These are phyloP conservation scores for Hypoxylon fragiforme DNA, from an alignment of 495 filamentous ascomycete species.

Conservation along the genomic window DNA sequence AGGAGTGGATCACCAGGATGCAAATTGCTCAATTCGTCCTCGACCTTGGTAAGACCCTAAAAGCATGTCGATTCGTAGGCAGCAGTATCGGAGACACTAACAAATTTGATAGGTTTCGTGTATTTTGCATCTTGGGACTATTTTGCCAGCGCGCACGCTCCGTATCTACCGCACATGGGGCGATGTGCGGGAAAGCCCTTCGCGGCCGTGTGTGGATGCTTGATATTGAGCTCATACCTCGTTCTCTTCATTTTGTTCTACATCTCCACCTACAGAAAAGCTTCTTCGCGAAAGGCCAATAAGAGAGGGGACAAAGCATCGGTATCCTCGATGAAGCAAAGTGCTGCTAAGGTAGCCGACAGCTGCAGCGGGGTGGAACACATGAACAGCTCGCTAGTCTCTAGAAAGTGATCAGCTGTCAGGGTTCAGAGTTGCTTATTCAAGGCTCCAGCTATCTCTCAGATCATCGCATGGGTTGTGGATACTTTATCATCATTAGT, in stretches of 20 bases:
- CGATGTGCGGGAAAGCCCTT: constrained; percentile 94
- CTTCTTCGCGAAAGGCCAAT: constrained; percentile 25
- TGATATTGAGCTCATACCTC: constrained; percentile 87
- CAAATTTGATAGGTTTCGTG: constrained; percentile 65
- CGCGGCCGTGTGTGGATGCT: constrained; percentile 87
- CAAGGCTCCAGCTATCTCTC: constrained; percentile 4
- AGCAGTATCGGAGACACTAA: constrained; percentile 13
- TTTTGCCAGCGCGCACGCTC: constrained; percentile 87
- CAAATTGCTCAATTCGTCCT: constrained; percentile 80
- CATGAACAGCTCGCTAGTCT: constrained; percentile 29
- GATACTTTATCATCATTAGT: constrained; percentile 9
- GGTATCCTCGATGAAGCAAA: constrained; percentile 31
- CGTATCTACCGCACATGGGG: constrained; percentile 76
- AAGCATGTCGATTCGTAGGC: background rate
- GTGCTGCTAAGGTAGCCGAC: constrained; percentile 28
- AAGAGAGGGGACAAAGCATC: constrained; percentile 18
- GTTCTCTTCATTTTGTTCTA: constrained; percentile 98
- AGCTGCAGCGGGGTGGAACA: constrained; percentile 37
- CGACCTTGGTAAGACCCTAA: constrained; percentile 64
- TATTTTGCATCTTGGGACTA: constrained; percentile 95
- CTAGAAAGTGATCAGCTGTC: constrained; percentile 22
- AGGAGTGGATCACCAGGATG: constrained; percentile 83
- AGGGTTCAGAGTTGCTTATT: constrained; percentile 7
- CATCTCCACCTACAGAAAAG: constrained; percentile 90
- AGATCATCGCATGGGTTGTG: constrained; percentile 20